Base-by-base conservation (phyloP, 345 rosid genomes). In the Salix arbutifolia region DNA sequence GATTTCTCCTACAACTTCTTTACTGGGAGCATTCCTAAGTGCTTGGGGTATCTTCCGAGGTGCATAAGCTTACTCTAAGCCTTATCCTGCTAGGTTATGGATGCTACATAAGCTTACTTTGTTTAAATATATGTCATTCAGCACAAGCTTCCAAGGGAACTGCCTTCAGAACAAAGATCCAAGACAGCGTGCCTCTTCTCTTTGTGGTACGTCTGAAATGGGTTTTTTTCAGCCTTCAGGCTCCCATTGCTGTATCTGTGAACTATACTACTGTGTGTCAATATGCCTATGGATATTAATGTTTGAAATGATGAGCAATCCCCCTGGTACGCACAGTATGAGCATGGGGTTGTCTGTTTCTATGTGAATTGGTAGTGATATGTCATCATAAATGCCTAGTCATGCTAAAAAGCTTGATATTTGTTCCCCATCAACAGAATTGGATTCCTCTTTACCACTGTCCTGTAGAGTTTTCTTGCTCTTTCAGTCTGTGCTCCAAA, bases 1-100 rank as follows among this genome's bases (percentile, higher is more conserved):
- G 97, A 96, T 83, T 90, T 96, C 79, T 92, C 99, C 10, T 92
- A 77, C 80, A 96, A 96, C 87, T 96, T 90, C 85, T 89, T 96
- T 28, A 85, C 79, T 69, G 99, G 99, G 74, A 84, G 82, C 80
- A 87, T 96, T 79, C 99, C 99, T 1, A 92, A 91, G 81, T 96
- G 99, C 86, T 84, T 93, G 85, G 83, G 79, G 70, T 70, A 82
- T 84, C 91, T 96, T 76, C 94, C 98, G n/a, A 84, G 91, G 99
- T 93, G 87, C 46, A 33, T 58, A 44, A 44, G 50, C 50, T 13
- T 44, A 13, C 69, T 81, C 18, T 60, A 62, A 48, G 50, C 71
- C 14, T 67, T 65, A 26, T 37, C 37, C 71, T 6, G 53, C 8
- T 67, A 38, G 67, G 23, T 6, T 30, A 17, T 46, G 67, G 69